Base-by-base conservation (phyloP, 495 filamentous ascomycete species). In the Astrothelium subdiscretum region DNA sequence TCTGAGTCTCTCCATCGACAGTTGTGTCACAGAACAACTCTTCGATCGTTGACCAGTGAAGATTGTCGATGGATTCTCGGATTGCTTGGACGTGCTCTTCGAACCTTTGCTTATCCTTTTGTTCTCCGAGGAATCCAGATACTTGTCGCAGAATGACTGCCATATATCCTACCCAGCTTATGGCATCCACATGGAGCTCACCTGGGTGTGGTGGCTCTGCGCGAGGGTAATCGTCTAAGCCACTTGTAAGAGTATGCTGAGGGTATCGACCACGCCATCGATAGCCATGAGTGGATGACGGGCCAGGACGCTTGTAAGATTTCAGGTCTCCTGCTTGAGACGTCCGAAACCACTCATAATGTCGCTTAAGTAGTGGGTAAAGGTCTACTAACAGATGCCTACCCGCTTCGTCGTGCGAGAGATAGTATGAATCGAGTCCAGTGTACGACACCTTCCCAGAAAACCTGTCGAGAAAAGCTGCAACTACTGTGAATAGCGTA, bases 151-250 rank as follows among this genome's bases (percentile, higher is more conserved):
- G 79, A 27, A 85, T 83, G 59, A 86, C 81, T 32, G 90, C 87
- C 89, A 95, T 95, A 80, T 95, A 84, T 35, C 92, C 95, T 79
- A 98, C 87, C 94, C 94, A 98, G 57, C 87, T 91, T 66, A 97
- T 87, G 31, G 97, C 79, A 76, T 98, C 94, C 42, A 92, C 86
- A 72, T 98, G 92, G 64, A 98, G 81, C 81, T 98, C 94, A 69
- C 92, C 95, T 1, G 94, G 94, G 73, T 98, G 94, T n/a, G 94
- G 94, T 6, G 94, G 94, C 69, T 95, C 91, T 29, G 95, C 79
- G 42, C 94, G 85, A 52, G 94, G 94, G 71, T 97, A 97, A 74
- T 98, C 94, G 69, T 98, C 94, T 10, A 97, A 80, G 12, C 94
- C 94, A 32, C 90, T 96, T 20, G 94, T 94, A 62, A 98, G 79